phyloP scores from a whole-genome alignment of 441 rosid species.

The Rhodomyrtus psidioides region DNA sequence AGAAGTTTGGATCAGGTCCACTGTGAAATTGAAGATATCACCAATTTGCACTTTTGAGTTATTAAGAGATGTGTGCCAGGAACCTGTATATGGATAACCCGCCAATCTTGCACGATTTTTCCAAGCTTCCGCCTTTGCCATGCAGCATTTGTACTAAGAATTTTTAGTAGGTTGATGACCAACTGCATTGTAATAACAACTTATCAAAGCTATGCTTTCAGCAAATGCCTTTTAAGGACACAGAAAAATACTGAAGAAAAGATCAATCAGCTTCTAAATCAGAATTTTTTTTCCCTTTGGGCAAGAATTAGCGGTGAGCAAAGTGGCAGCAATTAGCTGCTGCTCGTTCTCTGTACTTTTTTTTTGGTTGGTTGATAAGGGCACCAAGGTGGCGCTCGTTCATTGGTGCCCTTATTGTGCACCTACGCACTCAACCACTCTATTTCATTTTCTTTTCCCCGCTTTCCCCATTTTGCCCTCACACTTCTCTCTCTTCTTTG shows the following conservation, averaged over 20 bases:
- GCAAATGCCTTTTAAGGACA: background rate
- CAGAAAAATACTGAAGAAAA: background rate
- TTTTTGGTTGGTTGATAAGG: too few relatives aligned
- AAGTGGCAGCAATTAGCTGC: background rate
- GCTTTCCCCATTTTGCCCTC: background rate
- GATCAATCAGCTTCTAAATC: background rate
- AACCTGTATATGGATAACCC: slow-evolving; percentile 74
- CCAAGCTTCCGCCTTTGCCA: slow-evolving; percentile 99
- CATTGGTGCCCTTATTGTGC: background rate
- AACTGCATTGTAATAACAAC: slow-evolving; percentile 49
- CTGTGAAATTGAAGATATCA: background rate
- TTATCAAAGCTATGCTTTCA: background rate
- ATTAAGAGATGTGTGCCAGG: slow-evolving; percentile 4
- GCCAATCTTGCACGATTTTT: slow-evolving; percentile 94
- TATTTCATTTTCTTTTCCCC: background rate
- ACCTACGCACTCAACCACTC: background rate
- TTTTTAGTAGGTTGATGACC: slow-evolving; percentile 78
- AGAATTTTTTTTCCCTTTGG: background rate
- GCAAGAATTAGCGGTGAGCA: background rate
- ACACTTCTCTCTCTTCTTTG: background rate
- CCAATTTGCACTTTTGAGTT: background rate
- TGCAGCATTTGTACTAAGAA: slow-evolving; percentile 86
- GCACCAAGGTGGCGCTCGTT: background rate
- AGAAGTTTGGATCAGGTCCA: background rate
- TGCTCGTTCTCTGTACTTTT: background rate